These are phyloP conservation scores for Sporothrix phasma DNA, from an alignment of 2,329 filamentous ascomycete species.

Conservation along the genomic window DNA sequence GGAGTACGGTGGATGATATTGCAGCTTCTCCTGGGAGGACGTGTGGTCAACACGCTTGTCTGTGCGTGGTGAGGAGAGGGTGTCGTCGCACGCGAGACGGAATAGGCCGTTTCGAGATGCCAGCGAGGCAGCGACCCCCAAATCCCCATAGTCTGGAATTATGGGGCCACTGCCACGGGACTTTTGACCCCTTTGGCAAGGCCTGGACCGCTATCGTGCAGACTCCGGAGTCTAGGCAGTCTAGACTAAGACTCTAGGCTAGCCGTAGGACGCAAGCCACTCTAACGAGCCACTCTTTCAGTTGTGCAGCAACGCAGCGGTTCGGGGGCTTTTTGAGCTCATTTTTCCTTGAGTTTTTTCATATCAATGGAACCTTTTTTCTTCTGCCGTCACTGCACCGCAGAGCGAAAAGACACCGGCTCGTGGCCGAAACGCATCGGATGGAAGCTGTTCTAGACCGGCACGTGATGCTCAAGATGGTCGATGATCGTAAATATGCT, in stretches of 20 bases:
- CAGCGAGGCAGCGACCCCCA: background rate
- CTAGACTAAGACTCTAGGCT: background rate
- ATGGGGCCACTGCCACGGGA: background rate
- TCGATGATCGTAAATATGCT: background rate
- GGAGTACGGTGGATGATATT: no score
- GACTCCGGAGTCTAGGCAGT: no score
- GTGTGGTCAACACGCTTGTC: background rate
- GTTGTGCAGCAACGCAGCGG: background rate
- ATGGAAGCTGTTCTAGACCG: background rate
- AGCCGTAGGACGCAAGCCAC: background rate
- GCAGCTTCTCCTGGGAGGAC: no score
- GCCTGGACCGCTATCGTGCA: background rate
- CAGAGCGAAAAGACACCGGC: background rate
- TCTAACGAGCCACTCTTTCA: background rate
- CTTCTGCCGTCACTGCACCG: background rate
- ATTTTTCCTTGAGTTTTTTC: background rate
- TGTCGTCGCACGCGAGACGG: background rate
- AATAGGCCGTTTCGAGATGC: background rate
- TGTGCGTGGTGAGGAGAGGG: background rate
- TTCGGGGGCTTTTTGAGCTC: background rate
- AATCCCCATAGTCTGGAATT: background rate
- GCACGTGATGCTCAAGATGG: background rate
- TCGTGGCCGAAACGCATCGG: background rate
- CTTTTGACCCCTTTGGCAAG: background rate
- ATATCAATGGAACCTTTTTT: background rate